Evolutionary conservation across 2,329 filamentous ascomycete species (phyloP), one percentile per base, ranked within the genome.

Genomic region (Herpotrichia juniperi): DNA sequence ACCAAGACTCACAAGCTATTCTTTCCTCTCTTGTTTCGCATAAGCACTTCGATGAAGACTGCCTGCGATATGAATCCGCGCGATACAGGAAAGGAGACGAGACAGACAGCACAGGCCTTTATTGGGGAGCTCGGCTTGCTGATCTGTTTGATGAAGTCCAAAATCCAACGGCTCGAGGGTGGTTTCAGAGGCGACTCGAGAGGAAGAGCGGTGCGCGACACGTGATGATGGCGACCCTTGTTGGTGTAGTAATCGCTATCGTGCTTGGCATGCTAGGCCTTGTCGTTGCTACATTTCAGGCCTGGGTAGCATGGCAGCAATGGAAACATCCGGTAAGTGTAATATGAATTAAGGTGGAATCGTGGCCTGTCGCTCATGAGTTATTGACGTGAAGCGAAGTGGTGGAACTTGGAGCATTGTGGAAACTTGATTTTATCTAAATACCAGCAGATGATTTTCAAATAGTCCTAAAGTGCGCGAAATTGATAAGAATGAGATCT

Each of bases 261-360:
- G n/a, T 31, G 28, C 9, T 72, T 1, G 67, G 64, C 3, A 37
- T 69, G 10, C 28, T 65, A 3, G 50, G 63, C 12, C 42, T 72
- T 26, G 61, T 51, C 9, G 43, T 72, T 8, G 58, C 63, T n/a
- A 45, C 42, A 8, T 67, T 66, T 46, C 67, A 72, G 50, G 63
- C 69, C 26, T 72, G 64, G 64, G 56, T 72, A 16, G 50, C 57
- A 1, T 71, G 67, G 31, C 64, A 71, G 54, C 61, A 66, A 26
- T 71, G 68, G 69, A 63, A 73, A 46, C 65, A 72, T 52, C 66
- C n/a, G n/a, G n/a, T n/a, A n/a, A n/a, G n/a, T n/a, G n/a, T n/a
- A n/a, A n/a, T n/a, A n/a, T n/a, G n/a, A n/a, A n/a, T n/a, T n/a
- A n/a, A n/a, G n/a, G n/a, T n/a, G n/a, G n/a, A n/a, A n/a, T n/a